Conservation (phyloP, 2,329 filamentous ascomycete genomes). For the Alternaria gansuensis region DNA sequence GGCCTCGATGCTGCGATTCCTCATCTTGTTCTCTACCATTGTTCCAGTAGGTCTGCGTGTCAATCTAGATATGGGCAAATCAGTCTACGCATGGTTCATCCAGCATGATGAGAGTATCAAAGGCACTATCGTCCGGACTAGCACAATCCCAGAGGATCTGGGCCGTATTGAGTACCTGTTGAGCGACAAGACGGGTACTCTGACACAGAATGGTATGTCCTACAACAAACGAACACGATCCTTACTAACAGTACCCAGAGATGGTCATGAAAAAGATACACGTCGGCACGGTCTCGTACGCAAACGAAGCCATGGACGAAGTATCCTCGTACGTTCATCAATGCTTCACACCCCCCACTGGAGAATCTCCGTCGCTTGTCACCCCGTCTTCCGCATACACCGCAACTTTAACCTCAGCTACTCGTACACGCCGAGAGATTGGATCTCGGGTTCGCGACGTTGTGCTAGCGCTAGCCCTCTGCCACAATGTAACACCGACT, state of each 20-base stretch:
- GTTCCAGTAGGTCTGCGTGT: slow-evolving; percentile 96
- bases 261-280: slow-evolving; percentile 99
- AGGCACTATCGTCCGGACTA: slow-evolving; percentile 91
- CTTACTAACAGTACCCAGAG: slow-evolving; percentile 60
- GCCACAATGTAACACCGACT: slow-evolving; percentile 96
- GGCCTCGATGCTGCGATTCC: slow-evolving; percentile 95
- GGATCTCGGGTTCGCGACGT: slow-evolving; percentile 92
- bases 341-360: slow-evolving; percentile 68
- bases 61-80: slow-evolving; percentile 97
- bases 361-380: slow-evolving; percentile 61
- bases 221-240: slow-evolving; percentile 6
- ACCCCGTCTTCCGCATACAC: slow-evolving; percentile 78
- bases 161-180: slow-evolving; percentile 95
- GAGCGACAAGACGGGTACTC: slow-evolving; percentile 96
- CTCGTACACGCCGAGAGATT: slow-evolving; percentile 89
- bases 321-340: slow-evolving; percentile 86
- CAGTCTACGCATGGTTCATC: slow-evolving; percentile 94
- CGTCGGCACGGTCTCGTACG: slow-evolving; percentile 96
- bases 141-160: slow-evolving; percentile 95
- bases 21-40: slow-evolving; percentile 98
- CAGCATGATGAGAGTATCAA: slow-evolving; percentile 89
- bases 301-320: slow-evolving; percentile 98
- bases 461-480: slow-evolving; percentile 88
- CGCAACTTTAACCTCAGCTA: slow-evolving; percentile 70
- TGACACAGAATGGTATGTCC: slow-evolving; percentile 83